Evolutionary conservation across 345 rosid genomes (phyloP), one percentile per base, ranked within the genome.

Genomic region (Iberis pinnata): DNA sequence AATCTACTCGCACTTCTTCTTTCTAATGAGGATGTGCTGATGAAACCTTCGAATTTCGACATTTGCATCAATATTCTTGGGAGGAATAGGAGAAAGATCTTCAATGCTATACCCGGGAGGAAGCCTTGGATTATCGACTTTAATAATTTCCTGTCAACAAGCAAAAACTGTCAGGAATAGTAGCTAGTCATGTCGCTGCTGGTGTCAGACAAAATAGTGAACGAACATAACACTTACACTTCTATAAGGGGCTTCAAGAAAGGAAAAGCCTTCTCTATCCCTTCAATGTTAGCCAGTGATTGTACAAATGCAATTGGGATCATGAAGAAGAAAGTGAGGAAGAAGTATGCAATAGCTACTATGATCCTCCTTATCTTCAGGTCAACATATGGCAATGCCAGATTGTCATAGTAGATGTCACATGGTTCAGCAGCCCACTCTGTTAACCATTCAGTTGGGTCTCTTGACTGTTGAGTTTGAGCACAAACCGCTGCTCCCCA

Each of bases 401-500:
- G 64, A 73, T 90, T 90, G 39, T 86, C 73, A 80, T 95, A 90
- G 61, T 75, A 87, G 24, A 90, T 49, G 67, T 87, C 98, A 12
- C 89, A 77, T 3, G 98, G 96, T 65, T 90, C 96, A 2, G 96
- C 92, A 27, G 96, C 96, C 95, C 95, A 90, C 41, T 87, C 92
- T 15, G 98, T 90, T 56, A 90, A 31, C 98, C 98, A 90, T 14
- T 73, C 51, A 19, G 96, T 79, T 14, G 98, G 96, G 66, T 87
- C 77, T 69, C 93, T 77, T 31, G 95, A 57, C 67, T 84, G 98
- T 60, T 87, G 96, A 55, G 96, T 87, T 61, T 87, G 96, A 59
- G 96, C 96, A 63, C 98, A 82, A 56, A 87, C 89, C 18, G 95
- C 93, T 33, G 98, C 96, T 19, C 78, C 98, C 93, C 93, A 87